phyloP scores from a whole-genome alignment of 164 flowering plant genomes.

The Chimonanthus salicifolius region DNA sequence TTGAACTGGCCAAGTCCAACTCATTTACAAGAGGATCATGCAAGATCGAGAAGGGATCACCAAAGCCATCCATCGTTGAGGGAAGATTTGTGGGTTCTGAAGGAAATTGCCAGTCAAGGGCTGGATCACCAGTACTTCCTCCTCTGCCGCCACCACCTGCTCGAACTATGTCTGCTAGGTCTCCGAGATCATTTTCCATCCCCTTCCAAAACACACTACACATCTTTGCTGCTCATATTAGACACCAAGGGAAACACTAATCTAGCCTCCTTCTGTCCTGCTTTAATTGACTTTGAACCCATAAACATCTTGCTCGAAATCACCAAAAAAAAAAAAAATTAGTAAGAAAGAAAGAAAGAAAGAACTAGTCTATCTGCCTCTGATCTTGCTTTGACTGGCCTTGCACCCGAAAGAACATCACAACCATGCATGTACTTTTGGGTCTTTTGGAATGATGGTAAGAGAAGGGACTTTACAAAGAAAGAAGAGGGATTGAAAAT shows the following conservation, averaged over 20 bases:
- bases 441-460: conserved; percentile 7
- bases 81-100: conserved; percentile 19
- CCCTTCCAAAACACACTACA: conserved; percentile 27
- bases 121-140: not conserved
- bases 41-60: conserved; percentile 44
- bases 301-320: no score
- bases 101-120: conserved; percentile 29
- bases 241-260: not conserved
- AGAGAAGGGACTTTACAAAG: conserved; percentile 3
- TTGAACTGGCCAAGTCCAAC: conserved; percentile 19
- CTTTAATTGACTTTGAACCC: conserved; percentile 10
- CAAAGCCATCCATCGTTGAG: conserved; percentile 29
- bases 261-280: not conserved
- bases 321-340: no score
- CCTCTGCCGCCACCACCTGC: conserved; percentile 29
- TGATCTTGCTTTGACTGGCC: conserved; percentile 5
- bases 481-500: not conserved
- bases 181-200: conserved; percentile 74
- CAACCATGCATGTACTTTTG: conserved; percentile 11
- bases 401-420: conserved; percentile 16
- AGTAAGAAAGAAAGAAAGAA: no score
- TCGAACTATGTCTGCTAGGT: conserved; percentile 71
- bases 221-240: conserved; percentile 19
- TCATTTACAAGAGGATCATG: conserved; percentile 56
- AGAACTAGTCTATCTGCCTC: no score